Base-by-base conservation (phyloP, 2,329 filamentous ascomycete species). In the Microsporum ferrugineum region DNA sequence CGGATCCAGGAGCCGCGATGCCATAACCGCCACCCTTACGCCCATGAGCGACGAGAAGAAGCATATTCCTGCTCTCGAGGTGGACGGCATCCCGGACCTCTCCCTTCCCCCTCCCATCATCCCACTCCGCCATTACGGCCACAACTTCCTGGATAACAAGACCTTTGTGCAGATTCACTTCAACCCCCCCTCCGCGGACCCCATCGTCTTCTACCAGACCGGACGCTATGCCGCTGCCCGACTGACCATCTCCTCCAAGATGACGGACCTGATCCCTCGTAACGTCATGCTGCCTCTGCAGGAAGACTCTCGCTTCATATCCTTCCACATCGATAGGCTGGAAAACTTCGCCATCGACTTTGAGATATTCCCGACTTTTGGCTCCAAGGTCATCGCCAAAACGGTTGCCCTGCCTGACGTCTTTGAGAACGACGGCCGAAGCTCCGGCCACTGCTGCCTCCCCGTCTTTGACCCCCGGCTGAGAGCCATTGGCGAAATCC, bases 101-200 rank as follows among this genome's bases (percentile, higher is more conserved):
- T 91, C 92, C 66, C 80, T 99, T 10, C 94, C 94, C 27, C 94
- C 94, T 23, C 94, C 94, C 0, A 97, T 99, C 65, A 96, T 99
- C 66, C 94, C 94, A 0, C 80, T 97, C 56, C 84, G 94, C 66
- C 84, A 94, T 68, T 99, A 99, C 69, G 94, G 94, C 14, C 94
- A 99, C 77, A 99, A 97, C 74, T 99, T 99, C 79, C 80, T 99
- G 39, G 94, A 99, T 70, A 96, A 90, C 34, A 99, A 97, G 77
- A 95, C 91, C 0, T 95, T 96, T 65, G 86, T 99, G 10, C 89
- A 96, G 69, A 88, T 99, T 65, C 89, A 83, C 67, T 97, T 99
- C 69, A 89, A 92, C 58, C 60, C 63, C 12, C 47, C 59, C 2
- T 51, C 64, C 7, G 60, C 61, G 2, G 82, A 94, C 57, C 88